Evolutionary conservation across 768 basidiomycete genomes (phyloP).

Genomic region (Phylloporus arenicola): DNA sequence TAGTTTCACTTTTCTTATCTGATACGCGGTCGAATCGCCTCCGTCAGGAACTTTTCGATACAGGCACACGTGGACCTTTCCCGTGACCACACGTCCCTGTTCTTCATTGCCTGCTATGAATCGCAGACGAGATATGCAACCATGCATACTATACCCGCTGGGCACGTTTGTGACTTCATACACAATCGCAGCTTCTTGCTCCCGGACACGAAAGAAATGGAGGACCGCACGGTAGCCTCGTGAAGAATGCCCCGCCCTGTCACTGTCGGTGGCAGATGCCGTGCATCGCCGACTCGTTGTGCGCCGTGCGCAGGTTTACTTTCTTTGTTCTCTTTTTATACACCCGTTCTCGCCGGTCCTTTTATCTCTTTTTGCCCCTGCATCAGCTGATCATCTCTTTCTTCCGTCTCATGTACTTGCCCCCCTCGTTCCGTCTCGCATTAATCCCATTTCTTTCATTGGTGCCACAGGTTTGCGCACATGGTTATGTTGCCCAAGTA

Average conservation of each 20-base stretch:
- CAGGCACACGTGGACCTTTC: background rate
- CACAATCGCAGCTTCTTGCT: background rate
- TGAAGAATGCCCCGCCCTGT: constrained; percentile 16
- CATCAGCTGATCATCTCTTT: background rate
- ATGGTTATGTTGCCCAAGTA: constrained; percentile 41
- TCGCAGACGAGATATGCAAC: background rate
- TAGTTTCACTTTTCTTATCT: background rate
- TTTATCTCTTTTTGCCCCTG: background rate
- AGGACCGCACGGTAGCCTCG: constrained; percentile 16
- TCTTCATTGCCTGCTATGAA: background rate
- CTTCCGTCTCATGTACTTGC: constrained; percentile 4
- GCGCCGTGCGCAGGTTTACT: constrained; percentile 5
- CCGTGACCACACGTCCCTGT: background rate
- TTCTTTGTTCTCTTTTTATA: background rate
- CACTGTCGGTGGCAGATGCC: constrained; percentile 2
- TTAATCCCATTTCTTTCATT: constrained; percentile 10
- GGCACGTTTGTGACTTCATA: constrained; percentile 1
- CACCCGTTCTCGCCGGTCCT: background rate
- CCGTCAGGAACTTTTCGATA: background rate
- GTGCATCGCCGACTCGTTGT: background rate
- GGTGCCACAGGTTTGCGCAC: constrained; percentile 30
- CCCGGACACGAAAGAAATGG: constrained; percentile 1
- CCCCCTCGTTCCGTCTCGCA: background rate
- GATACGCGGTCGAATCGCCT: background rate
- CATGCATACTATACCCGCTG: background rate